Conservation (phyloP, 2,329 filamentous ascomycete species). For the Cladosporium sp. region DNA sequence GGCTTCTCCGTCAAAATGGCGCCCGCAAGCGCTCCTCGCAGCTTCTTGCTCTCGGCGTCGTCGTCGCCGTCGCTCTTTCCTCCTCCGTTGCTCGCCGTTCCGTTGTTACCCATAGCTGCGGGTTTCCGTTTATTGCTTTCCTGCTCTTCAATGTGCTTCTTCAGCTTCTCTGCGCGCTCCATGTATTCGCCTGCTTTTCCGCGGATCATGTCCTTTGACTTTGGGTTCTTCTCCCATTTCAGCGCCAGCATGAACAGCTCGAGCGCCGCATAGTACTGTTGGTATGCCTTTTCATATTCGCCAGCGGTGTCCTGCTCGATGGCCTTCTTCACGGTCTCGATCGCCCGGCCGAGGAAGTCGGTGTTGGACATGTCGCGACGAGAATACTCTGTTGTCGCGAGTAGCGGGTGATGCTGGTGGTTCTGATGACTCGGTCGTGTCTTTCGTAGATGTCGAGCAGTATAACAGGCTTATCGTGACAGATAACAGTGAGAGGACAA, state of each 20-base stretch:
- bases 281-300: constrained; percentile 96
- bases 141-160: constrained; percentile 78
- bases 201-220: constrained; percentile 96
- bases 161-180: constrained; percentile 97
- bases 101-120: constrained; percentile 71
- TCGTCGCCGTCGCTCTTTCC: constrained; percentile 61
- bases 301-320: constrained; percentile 94
- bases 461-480: neutral
- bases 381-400: neutral
- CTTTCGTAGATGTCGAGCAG: neutral
- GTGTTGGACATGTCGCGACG: constrained; percentile 75
- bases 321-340: constrained; percentile 94
- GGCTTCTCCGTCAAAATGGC: constrained; percentile 94
- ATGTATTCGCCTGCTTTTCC: constrained; percentile 96
- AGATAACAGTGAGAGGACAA: constrained; percentile 4
- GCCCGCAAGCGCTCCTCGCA: constrained; percentile 84
- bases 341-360: constrained; percentile 95
- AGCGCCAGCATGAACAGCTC: constrained; percentile 98
- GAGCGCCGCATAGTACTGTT: constrained; percentile 91
- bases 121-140: constrained; percentile 68
- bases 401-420: neutral
- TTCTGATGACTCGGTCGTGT: neutral
- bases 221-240: constrained; percentile 99
- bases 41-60: constrained; percentile 87
- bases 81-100: constrained; percentile 63